Percentiles rank a stretch among this genome's conserved stretches.
These are phyloP conservation scores for Cyberlindnera meyerae DNA, from an alignment of 805 yeast genomes.

Conservation along the genomic window DNA sequence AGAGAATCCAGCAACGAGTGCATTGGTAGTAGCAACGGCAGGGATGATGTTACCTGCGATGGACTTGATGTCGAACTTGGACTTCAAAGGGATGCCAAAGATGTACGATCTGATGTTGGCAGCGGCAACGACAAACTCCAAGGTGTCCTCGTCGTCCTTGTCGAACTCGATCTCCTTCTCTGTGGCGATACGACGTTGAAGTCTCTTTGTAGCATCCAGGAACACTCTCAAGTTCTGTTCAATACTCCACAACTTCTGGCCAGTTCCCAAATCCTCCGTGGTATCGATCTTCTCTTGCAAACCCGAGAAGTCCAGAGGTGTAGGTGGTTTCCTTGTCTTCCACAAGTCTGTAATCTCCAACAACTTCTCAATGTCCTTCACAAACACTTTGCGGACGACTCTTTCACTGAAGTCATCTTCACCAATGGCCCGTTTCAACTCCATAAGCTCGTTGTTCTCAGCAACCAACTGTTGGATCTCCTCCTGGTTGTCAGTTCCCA, in stretches of 20 bases:
- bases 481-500: conserved; percentile 60
- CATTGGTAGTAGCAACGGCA: conserved; percentile 97
- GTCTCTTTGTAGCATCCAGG: conserved; percentile 38
- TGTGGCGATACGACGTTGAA: conserved; percentile 43
- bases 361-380: conserved; percentile 74
- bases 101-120: conserved; percentile 71
- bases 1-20: conserved; percentile 87
- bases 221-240: conserved; percentile 62
- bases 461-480: conserved; percentile 60
- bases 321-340: conserved; percentile 68
- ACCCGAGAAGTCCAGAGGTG: conserved; percentile 42
- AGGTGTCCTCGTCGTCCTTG: conserved; percentile 90
- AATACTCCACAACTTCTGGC: conserved; percentile 51
- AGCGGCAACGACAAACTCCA: conserved; percentile 82
- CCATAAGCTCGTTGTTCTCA: conserved; percentile 63
- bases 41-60: conserved; percentile 98
- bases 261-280: conserved; percentile 26
- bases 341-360: conserved; percentile 68
- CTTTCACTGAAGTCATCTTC: conserved; percentile 31
- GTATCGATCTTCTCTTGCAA: conserved; percentile 13
- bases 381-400: conserved; percentile 58
- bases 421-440: conserved; percentile 37
- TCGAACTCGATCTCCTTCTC: conserved; percentile 62
- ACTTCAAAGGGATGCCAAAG: conserved; percentile 64
- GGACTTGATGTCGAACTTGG: conserved; percentile 84